Evolutionary conservation across 2,329 filamentous ascomycete species (phyloP).

Genomic region (Talaromyces amestolkiae): DNA sequence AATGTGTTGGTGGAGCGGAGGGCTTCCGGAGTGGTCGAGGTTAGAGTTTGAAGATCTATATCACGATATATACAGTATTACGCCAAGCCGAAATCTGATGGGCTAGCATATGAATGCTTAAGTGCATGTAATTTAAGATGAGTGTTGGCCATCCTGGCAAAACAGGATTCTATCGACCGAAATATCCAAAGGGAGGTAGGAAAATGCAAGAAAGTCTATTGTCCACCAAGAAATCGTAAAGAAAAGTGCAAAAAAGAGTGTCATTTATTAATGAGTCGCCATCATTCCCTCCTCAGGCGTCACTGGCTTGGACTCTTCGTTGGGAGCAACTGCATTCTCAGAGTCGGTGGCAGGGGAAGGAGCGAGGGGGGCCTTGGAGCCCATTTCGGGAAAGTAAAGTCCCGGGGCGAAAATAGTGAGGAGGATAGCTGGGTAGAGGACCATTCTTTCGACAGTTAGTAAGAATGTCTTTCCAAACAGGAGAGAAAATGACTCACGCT

Average conservation of each 20-base stretch:
- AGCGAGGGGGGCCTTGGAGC: slow-evolving; percentile 23
- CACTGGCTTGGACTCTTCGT: slow-evolving; percentile 25
- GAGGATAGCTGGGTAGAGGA: slow-evolving; percentile 51
- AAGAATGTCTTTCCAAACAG: slow-evolving; percentile 24
- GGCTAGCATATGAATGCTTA: neutral
- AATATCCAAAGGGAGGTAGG: neutral
- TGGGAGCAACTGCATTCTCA: slow-evolving; percentile 13
- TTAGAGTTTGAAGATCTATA: too few relatives aligned
- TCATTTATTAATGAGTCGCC: neutral
- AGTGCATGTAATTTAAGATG: neutral
- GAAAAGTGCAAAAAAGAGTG: neutral
- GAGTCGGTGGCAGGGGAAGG: neutral
- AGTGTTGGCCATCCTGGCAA: neutral
- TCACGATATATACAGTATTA: too few relatives aligned
- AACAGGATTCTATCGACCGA: neutral
- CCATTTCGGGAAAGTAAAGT: slow-evolving; percentile 55
- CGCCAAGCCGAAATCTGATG: neutral
- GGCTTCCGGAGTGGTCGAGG: neutral
- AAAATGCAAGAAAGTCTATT: neutral
- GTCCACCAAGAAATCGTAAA: neutral
- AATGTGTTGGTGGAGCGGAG: neutral
- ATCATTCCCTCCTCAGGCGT: slow-evolving; percentile 5
- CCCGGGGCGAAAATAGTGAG: slow-evolving; percentile 57
- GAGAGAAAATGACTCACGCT: slow-evolving; percentile 39
- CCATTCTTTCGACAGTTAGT: slow-evolving; percentile 34